These are phyloP conservation scores for Beauveria sp. DNA, from an alignment of 2,329 filamentous ascomycete species.

Conservation along the genomic window DNA sequence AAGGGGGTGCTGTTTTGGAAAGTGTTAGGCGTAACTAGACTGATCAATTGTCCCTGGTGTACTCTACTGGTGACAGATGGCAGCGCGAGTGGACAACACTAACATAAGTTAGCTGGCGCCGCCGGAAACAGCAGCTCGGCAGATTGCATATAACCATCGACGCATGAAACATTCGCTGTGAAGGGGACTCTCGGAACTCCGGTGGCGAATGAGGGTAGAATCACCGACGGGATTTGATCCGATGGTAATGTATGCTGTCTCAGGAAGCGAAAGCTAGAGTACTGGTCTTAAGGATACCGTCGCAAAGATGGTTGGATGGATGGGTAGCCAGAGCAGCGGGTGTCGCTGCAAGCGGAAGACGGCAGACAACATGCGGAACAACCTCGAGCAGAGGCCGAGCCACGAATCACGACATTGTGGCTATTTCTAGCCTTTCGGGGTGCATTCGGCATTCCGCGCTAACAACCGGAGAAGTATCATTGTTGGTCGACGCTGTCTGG, in stretches of 20 bases:
- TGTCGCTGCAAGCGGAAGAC: neutral
- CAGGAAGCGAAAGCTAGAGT: neutral
- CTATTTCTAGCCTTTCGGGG: neutral
- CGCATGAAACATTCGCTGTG: neutral
- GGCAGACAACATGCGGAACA: neutral
- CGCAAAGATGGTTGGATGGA: neutral
- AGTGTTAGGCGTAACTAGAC: too few species aligned
- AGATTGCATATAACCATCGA: neutral
- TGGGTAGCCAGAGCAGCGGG: neutral
- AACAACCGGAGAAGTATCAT: neutral
- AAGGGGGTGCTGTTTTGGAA: too few species aligned
- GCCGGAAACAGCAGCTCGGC: slow-evolving; percentile 2
- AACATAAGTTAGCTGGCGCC: neutral
- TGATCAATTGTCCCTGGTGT: too few species aligned
- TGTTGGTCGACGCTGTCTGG: neutral
- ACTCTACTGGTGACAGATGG: too few species aligned
- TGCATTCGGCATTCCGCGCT: neutral
- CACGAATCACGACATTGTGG: neutral
- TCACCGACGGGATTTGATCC: neutral
- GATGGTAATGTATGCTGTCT: neutral
- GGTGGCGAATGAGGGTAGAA: neutral
- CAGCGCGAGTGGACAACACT: neutral
- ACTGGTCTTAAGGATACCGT: neutral
- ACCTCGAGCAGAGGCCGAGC: neutral
- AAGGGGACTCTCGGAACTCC: neutral